A percentile compares a stretch with the other conserved stretches of the same genome.
These are phyloP conservation scores for Rhizopus stolonifer DNA, from an alignment of 371 early-diverging fungal genomes.

Conservation along the genomic window DNA sequence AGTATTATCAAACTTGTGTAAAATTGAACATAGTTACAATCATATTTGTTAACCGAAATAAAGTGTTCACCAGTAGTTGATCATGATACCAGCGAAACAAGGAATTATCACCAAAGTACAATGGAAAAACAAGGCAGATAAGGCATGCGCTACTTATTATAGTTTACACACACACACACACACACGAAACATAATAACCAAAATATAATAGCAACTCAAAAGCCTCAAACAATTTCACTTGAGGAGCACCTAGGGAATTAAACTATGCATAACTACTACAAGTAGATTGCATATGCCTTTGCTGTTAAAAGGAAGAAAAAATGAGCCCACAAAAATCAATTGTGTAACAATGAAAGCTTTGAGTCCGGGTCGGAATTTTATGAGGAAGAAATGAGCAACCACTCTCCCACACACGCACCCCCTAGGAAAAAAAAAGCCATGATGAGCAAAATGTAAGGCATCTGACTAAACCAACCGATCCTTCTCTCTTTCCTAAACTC, in stretches of 20 bases:
- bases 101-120: conserved; percentile 16
- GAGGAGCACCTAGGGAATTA: conserved; percentile 15
- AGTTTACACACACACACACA: too few relatives aligned
- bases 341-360: too few relatives aligned
- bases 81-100: conserved; percentile 12
- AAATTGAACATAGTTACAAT: not conserved
- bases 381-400: not conserved
- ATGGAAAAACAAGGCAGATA: conserved; percentile 14
- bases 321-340: too few relatives aligned
- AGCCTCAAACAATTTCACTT: conserved; percentile 14
- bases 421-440: not conserved
- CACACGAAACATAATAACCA: conserved; percentile 13
- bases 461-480: not conserved
- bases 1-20: conserved; percentile 1
- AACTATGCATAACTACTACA: conserved; percentile 16
- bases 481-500: conserved; percentile 3
- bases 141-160: conserved; percentile 16
- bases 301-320: too few relatives aligned
- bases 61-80: conserved; percentile 10
- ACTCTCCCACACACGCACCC: too few relatives aligned
- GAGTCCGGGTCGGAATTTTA: too few relatives aligned
- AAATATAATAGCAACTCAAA: conserved; percentile 15
- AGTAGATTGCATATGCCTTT: conserved; percentile 1
- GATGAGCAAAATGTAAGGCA: not conserved
- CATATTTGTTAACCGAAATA: conserved; percentile 1